phyloP scores from a whole-genome alignment of 495 filamentous ascomycete genomes.

The Podospora bellae-mahoneyi region DNA sequence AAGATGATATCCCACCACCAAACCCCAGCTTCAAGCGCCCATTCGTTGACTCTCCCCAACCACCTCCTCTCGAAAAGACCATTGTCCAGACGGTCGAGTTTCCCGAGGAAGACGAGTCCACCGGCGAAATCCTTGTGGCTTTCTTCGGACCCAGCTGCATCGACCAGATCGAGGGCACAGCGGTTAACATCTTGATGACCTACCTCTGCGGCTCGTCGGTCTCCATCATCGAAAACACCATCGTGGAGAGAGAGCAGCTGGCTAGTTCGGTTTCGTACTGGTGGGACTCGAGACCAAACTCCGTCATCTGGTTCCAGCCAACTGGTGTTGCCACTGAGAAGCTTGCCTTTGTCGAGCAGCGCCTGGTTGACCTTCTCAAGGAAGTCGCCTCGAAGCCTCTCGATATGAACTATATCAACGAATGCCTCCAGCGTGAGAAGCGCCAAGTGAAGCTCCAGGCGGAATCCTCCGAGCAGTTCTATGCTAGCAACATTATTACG shows the following conservation, averaged over 20 bases:
- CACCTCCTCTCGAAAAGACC: conserved; percentile 65
- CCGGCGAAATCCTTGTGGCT: conserved; percentile 75
- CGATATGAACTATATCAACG: conserved; percentile 82
- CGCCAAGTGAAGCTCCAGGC: conserved; percentile 75
- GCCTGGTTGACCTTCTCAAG: conserved; percentile 78
- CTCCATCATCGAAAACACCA: conserved; percentile 80
- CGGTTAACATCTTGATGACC: conserved; percentile 69
- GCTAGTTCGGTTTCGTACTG: conserved; percentile 76
- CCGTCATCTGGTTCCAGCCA: conserved; percentile 76
- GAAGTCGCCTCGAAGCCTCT: conserved; percentile 75
- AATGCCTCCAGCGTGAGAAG: conserved; percentile 75
- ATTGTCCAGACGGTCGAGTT: conserved; percentile 78
- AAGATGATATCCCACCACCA: conserved; percentile 71
- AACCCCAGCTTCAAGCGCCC: conserved; percentile 76
- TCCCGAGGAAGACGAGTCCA: conserved; percentile 93
- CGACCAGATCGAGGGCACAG: conserved; percentile 59
- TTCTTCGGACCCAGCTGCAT: conserved; percentile 81
- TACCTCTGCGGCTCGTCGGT: conserved; percentile 93
- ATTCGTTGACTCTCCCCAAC: conserved; percentile 82
- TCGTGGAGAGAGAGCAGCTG: conserved; percentile 92
- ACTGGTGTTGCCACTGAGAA: conserved; percentile 83
- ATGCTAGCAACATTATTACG: conserved; percentile 75
- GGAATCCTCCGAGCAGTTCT: conserved; percentile 71
- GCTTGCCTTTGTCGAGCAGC: conserved; percentile 75
- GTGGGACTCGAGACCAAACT: conserved; percentile 73